Evolutionary conservation across 805 yeast species (phyloP), one percentile per base, ranked within the genome.

Genomic region (Barnettozyma sp.): DNA sequence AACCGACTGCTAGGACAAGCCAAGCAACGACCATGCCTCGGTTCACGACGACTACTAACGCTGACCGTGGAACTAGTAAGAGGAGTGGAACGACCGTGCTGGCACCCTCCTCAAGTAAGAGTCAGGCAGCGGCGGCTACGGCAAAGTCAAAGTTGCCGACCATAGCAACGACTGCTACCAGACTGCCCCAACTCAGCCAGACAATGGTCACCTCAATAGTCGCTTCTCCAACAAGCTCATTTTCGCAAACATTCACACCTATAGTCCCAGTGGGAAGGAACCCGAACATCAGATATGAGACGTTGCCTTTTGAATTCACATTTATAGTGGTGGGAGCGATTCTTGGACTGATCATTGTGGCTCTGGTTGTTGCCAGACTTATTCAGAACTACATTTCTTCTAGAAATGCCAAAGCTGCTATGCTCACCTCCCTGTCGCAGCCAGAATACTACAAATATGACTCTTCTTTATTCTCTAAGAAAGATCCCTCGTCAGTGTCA

Each of bases 241-340:
- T 26, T 19, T 32, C 16, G 20, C 39, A 22, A 7, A 50, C 55
- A 1, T 52, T 54, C 49, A 36, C 56, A 4, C 48, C 49, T n/a
- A 39, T 30, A 4, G 47, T 52, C 12, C 52, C 57, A 16, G 39
- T 53, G 6, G 25, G 33, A 9, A 14, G 19, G 7, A 82, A 82
- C 56, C 87, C 90, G 14, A 73, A 66, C 47, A 64, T 82, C 15
- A 50, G 64, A 19, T 55, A 63, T 22, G 57, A 72, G 12, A 54
- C 50, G 6, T 63, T 70, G 28, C 78, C 81, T 1, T 67, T 70
- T 33, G 94, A 92, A 4, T 78, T 90, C 2, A 84, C 82, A 4
- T 84, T 82, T 59, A 82, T 84, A 30, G 81, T 81, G 1, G 77
- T 82, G 40, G 95, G 92, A 3, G 66, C 77, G 18, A 69, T 76